Evolutionary conservation across 2,329 filamentous ascomycete species (phyloP), one percentile per base, ranked within the genome.

Genomic region (Xylariaceae sp.): DNA sequence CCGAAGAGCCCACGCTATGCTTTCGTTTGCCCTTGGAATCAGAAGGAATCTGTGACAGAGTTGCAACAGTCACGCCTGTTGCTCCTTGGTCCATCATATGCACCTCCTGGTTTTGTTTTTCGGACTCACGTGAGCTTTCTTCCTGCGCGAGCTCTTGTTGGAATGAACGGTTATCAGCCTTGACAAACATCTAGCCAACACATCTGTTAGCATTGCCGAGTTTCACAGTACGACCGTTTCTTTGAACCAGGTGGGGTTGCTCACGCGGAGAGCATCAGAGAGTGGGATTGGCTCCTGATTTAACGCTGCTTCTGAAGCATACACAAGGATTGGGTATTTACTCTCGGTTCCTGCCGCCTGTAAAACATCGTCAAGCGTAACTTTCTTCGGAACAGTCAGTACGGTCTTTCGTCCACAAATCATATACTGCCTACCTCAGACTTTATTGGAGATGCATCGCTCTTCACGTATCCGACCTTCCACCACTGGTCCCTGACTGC

Each of bases 111-210:
- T 59, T 19, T 30, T 22, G 41, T 18, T 18, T n/a, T 9, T 37
- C 42, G 1, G 22, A 36, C 15, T 49, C 36, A 12, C 32, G 48
- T 21, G 29, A 21, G 18, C 21, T 57, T 39, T 26, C 60, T 56
- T 76, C 74, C 39, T 71, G 69, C 18, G 67, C 68, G 6, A 81
- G 68, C 59, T 83, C 80, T 47, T 74, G 71, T 16, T 72, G 71
- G 64, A 83, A 83, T 1, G 71, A 70, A 52, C 73, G 74, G 58
- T 82, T 83, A 47, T 83, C 80, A 36, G 71, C 71, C 37, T 71
- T 72, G 5, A 77, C 70, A 61, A 83, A 83, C 30, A 72, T 71
- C 65, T 78, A 67, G 9, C 71, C 58, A 41, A n/a, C 1, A 64
- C 57, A n/a, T n/a, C n/a, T n/a, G 13, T 69, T 61, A 40, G 58